Base-by-base conservation (phyloP, 805 yeast species). In the Candida ipomoeae region DNA sequence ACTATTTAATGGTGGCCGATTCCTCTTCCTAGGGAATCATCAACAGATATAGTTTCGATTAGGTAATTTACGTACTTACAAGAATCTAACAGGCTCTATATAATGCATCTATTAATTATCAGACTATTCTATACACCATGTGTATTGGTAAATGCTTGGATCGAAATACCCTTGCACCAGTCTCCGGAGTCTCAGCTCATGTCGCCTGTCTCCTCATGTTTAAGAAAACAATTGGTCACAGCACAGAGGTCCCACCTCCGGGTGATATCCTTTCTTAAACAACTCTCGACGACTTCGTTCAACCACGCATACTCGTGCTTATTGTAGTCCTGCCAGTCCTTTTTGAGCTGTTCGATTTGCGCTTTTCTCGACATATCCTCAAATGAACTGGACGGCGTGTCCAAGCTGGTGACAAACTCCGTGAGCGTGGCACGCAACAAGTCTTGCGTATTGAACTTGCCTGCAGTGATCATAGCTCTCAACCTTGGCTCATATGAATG, bases 401-500 rank as follows among this genome's bases (percentile, higher is more conserved):
- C 49, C n/a, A 55, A 57, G 6, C 55, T 54, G 45, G 55, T 53
- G 13, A 68, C 55, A 65, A 68, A 66, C 33, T 64, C 65, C 39
- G 65, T 45, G 33, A 70, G 61, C 40, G 78, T 68, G 1, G 79
- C 78, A 39, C 63, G 62, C n/a, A 63, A 56, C 51, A 87, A 65
- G 4, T 75, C 69, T 3, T 64, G 65, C n/a, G 58, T 58, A 57
- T 84, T 81, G 64, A 74, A 87, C 51, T 79, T 78, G 2, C 88
- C 92, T 3, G 84, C 78, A 31, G 82, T 67, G 40, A 91, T 91
- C 73, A 82, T 78, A 11, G 87, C 81, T 38, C 89, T 77, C 53
- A 91, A 71, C 54, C 90, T 72, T 10, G 96, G 96, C 59, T 87
- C 90, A 63, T 83, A 87, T n/a, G 79, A 79, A 62, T 90, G 96